phyloP scores from a whole-genome alignment of 106 monocot species.

The Apostasia shenzhenica region DNA sequence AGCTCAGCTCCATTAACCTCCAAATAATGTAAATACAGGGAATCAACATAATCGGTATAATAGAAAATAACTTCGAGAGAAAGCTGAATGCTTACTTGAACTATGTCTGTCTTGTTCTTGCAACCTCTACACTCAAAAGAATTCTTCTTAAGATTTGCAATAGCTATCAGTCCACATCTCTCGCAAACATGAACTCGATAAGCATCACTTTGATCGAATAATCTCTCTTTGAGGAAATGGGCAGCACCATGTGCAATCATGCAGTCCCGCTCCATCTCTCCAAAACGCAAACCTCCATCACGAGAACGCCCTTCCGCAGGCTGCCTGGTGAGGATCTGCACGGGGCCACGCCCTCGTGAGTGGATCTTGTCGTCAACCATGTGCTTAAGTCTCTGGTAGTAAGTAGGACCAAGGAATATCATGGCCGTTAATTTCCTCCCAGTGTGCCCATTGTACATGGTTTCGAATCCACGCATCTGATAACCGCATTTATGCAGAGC shows the following conservation, averaged over 20 bases:
- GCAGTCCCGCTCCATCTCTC: conserved; percentile 99
- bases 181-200: conserved; percentile 98
- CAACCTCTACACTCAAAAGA: conserved; percentile 95
- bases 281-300: conserved; percentile 91
- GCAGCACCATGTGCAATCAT: conserved; percentile 99
- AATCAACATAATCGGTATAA: no score
- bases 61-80: neutral
- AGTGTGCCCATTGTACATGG: conserved; percentile 99
- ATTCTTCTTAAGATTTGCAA: conserved; percentile 94
- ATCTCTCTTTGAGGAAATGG: conserved; percentile 83
- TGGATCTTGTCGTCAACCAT: conserved; percentile 99
- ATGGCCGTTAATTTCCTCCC: conserved; percentile 80
- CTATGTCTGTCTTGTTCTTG: conserved; percentile 99
- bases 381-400: conserved; percentile 94
- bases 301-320: conserved; percentile 96
- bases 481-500: conserved; percentile 98
- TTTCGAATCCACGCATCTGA: conserved; percentile 99
- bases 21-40: no score
- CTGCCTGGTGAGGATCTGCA: conserved; percentile 95
- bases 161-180: conserved; percentile 85
- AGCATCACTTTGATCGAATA: conserved; percentile 97
- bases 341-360: conserved; percentile 92
- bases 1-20: no score
- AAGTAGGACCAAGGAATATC: conserved; percentile 99
- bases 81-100: conserved; percentile 45